Evolutionary conservation across 2,329 filamentous ascomycete species (phyloP).

Genomic region (Myriosclerotinia curreyana): DNA sequence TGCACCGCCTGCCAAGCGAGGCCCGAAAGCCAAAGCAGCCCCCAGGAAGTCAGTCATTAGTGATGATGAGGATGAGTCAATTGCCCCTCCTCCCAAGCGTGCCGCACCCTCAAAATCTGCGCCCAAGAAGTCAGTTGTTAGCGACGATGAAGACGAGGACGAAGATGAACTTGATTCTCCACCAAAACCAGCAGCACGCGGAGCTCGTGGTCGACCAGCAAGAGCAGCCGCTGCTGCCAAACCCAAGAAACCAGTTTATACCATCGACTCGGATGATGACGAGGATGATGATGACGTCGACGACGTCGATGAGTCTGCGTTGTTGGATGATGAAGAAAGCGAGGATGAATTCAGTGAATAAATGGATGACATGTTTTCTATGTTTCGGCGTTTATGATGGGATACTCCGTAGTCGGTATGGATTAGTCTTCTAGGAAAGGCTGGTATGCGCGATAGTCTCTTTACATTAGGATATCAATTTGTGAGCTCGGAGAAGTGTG

Average conservation of each 20-base stretch:
- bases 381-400: constrained; percentile 9
- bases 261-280: constrained; percentile 35
- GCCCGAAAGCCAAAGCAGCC: constrained; percentile 9
- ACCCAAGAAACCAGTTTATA: constrained; percentile 19
- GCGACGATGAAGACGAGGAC: constrained; percentile 35
- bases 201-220: constrained; percentile 19
- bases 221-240: constrained; percentile 18
- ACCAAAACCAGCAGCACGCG: constrained; percentile 37
- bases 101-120: neutral
- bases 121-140: constrained; percentile 22
- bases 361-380: neutral
- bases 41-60: constrained; percentile 16
- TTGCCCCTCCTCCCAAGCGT: constrained; percentile 14
- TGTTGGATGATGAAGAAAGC: constrained; percentile 36
- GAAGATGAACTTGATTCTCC: constrained; percentile 27
- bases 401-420: neutral
- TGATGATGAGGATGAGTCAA: constrained; percentile 19
- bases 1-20: constrained; percentile 40
- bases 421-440: constrained; percentile 12
- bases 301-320: constrained; percentile 39
- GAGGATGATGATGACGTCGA: constrained; percentile 39
- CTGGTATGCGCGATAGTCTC: neutral
- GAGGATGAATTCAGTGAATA: constrained; percentile 38
- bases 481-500: neutral
- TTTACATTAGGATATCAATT: constrained; percentile 9